A percentile compares a stretch with the other conserved stretches of the same genome.
phyloP scores from a whole-genome alignment of 805 yeast genomes.

The Metschnikowia koreensis region DNA sequence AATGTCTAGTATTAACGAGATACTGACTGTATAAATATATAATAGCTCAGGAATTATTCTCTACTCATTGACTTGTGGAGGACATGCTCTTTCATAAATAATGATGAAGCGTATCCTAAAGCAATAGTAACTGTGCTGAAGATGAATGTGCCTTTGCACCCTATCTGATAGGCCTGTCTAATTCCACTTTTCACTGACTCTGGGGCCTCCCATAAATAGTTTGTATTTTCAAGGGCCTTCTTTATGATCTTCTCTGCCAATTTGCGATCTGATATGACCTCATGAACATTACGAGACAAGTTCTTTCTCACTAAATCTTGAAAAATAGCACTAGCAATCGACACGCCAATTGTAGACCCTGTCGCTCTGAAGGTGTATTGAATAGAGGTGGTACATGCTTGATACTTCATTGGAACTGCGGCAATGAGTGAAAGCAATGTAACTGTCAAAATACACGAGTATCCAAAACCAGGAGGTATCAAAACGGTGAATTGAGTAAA shows the following conservation, averaged over 20 bases:
- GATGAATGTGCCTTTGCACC: slow-evolving; percentile 53
- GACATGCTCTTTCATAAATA: slow-evolving; percentile 56
- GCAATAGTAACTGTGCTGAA: slow-evolving; percentile 44
- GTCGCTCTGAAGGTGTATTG: slow-evolving; percentile 86
- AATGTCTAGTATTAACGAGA: background rate
- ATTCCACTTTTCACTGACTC: slow-evolving; percentile 46
- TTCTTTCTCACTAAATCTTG: slow-evolving; percentile 42
- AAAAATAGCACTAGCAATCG: slow-evolving; percentile 66
- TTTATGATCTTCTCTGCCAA: slow-evolving; percentile 45
- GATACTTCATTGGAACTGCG: slow-evolving; percentile 64
- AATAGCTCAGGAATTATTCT: slow-evolving; percentile 14
- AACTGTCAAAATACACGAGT: slow-evolving; percentile 66
- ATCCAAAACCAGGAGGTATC: slow-evolving; percentile 60
- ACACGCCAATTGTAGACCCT: slow-evolving; percentile 82
- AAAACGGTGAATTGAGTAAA: slow-evolving; percentile 44
- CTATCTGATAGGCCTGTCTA: slow-evolving; percentile 49
- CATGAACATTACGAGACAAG: slow-evolving; percentile 17
- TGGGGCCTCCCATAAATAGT: slow-evolving; percentile 55
- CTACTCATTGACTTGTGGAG: slow-evolving; percentile 54
- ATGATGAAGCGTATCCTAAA: slow-evolving; percentile 41
- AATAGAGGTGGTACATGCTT: slow-evolving; percentile 85
- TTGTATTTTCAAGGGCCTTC: slow-evolving; percentile 55
- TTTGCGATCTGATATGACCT: slow-evolving; percentile 19
- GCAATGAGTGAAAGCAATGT: slow-evolving; percentile 74
- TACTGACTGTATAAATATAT: background rate